These are phyloP conservation scores for Dalbergia cultrata DNA, from an alignment of 306 rosid genomes.

Conservation along the genomic window DNA sequence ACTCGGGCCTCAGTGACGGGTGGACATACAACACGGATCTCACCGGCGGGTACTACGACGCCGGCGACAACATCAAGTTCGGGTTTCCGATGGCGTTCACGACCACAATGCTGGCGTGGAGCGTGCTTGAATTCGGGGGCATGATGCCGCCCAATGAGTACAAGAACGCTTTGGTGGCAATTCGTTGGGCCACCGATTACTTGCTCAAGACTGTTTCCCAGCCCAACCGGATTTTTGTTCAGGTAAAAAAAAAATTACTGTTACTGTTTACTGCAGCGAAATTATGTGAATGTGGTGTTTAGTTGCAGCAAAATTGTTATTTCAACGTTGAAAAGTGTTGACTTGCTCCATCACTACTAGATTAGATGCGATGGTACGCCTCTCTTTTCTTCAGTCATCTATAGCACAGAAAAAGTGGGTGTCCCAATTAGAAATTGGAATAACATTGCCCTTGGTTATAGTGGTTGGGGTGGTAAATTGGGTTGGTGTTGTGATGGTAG, in stretches of 20 bases:
- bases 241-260: slow-evolving; percentile 49
- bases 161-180: slow-evolving; percentile 63
- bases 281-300: no score
- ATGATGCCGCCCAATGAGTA: slow-evolving; percentile 60
- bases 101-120: slow-evolving; percentile 56
- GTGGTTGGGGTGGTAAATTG: slow-evolving; percentile 20
- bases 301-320: no score
- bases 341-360: no score
- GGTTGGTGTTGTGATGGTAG: background rate
- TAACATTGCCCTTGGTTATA: background rate
- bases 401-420: no score
- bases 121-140: slow-evolving; percentile 50
- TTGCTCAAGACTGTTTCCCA: slow-evolving; percentile 83
- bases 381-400: no score
- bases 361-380: no score
- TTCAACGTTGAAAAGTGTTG: no score
- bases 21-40: slow-evolving; percentile 63
- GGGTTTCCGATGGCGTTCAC: slow-evolving; percentile 62
- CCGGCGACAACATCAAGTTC: slow-evolving; percentile 57
- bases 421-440: no score
- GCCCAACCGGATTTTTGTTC: slow-evolving; percentile 89
- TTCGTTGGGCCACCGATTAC: slow-evolving; percentile 88
- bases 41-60: slow-evolving; percentile 58
- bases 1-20: slow-evolving; percentile 79
- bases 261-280: no score